Evolutionary conservation across 345 rosid genomes (phyloP).

Genomic region (Trapa bicornis): DNA sequence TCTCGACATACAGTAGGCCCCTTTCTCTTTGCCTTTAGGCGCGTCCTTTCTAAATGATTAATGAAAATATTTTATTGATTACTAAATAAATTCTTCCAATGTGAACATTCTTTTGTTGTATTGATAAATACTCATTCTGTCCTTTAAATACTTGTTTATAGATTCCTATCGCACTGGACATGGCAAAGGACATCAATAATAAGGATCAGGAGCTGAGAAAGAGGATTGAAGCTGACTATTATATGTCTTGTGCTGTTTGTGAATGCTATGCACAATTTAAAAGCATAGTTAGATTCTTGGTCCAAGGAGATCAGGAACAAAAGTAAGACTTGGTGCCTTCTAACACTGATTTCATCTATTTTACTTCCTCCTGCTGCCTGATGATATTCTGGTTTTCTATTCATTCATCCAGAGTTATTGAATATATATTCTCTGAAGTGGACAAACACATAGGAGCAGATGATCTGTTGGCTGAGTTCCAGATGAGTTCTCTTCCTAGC

Average conservation of each 20-base stretch:
- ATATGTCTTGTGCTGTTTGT: conserved; percentile 92
- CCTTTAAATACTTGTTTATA: conserved; percentile 22
- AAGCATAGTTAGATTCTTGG: conserved; percentile 57
- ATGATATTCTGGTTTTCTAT: conserved; percentile 7
- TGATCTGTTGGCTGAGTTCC: conserved; percentile 41
- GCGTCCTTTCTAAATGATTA: too few species aligned
- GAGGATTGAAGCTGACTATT: conserved; percentile 86
- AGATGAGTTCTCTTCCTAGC: conserved; percentile 82
- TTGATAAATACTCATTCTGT: neutral
- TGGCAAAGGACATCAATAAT: conserved; percentile 73
- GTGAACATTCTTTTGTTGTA: neutral
- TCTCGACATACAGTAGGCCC: too few species aligned
- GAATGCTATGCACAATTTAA: conserved; percentile 93
- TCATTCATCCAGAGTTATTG: conserved; percentile 51
- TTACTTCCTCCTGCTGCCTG: conserved; percentile 2
- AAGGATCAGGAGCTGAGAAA: conserved; percentile 86
- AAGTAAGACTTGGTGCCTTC: conserved; percentile 41
- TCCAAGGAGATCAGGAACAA: conserved; percentile 85
- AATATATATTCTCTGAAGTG: conserved; percentile 44
- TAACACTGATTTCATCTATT: neutral
- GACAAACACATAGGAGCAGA: conserved; percentile 32
- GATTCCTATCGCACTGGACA: conserved; percentile 92
- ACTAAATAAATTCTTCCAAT: neutral
- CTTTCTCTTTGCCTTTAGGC: too few species aligned
- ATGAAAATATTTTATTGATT: too few species aligned